Evolutionary conservation across 768 basidiomycete species (phyloP), one percentile per base, ranked within the genome.

Genomic region (Suillus subaureus): DNA sequence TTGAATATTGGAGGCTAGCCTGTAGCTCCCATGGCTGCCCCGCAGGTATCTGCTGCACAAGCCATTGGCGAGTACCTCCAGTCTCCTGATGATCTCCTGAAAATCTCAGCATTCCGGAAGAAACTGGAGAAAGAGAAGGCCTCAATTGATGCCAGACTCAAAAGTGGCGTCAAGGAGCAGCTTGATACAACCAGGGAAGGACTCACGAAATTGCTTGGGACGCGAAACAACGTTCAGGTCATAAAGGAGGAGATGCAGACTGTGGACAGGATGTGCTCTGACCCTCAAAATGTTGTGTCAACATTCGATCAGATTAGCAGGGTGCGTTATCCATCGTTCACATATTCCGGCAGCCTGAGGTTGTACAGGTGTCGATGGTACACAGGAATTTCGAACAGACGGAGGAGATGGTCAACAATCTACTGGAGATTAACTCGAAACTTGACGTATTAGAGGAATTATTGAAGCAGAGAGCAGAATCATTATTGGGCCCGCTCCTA

Each of bases 81-180:
- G 71, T 92, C 93, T 26, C 96, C 96, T 1, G 95, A 97, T 72
- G 96, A 97, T 79, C 90, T 99, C 63, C 81, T 88, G 69, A 97
- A 97, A 78, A 87, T 98, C 40, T 84, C 87, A 1, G 87, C 94
- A 0, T 94, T 94, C 73, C 87, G 94, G 68, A 97, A 96, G 82
- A 96, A 96, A 73, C 85, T 98, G 52, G 91, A 96, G 78, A 98
- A 98, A 78, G 97, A 99, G 78, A 97, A 97, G 78, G 89, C 94
- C 0, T 93, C 94, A 11, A 92, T 99, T 66, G 94, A 97, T 73
- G 89, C 91, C 4, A 86, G 95, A 72, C 87, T 99, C 56, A 92
- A 95, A 73, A 90, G 85, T 64, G 94, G 95, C 12, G 95, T 97
- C 69, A 94, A 92, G 76, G 93, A 96, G 66, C 97, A 99, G 75